These are phyloP conservation scores for Discostella pseudostelligera DNA, from an alignment of 108 stramenopile genomes.

Conservation along the genomic window DNA sequence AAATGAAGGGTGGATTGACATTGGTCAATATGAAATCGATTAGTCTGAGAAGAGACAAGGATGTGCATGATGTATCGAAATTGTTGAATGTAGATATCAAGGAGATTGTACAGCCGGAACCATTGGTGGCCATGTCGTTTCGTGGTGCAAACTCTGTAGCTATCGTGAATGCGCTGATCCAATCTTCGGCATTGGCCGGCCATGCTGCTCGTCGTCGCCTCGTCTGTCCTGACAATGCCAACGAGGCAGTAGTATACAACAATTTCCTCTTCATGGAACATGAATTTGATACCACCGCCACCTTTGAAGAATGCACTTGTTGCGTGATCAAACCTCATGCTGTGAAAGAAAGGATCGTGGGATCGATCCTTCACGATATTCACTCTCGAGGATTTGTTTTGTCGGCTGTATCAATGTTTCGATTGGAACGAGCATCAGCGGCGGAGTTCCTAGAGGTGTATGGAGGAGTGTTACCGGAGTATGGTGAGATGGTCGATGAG, in stretches of 20 bases:
- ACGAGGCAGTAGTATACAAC: conserved; percentile 22
- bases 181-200: conserved; percentile 27
- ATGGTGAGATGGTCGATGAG: conserved; percentile 58
- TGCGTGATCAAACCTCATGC: conserved; percentile 79
- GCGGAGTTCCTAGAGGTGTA: conserved; percentile 78
- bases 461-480: conserved; percentile 52
- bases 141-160: conserved; percentile 27
- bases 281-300: conserved; percentile 48
- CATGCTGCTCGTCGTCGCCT: too few relatives aligned
- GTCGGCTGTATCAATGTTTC: conserved; percentile 55
- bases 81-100: conserved; percentile 20
- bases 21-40: conserved; percentile 47
- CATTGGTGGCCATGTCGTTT: conserved; percentile 31
- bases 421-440: conserved; percentile 49
- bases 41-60: conserved; percentile 13
- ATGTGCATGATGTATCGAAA: conserved; percentile 14
- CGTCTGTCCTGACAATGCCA: conserved; percentile 8
- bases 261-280: conserved; percentile 19
- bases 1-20: conserved; percentile 17
- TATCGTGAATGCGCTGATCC: conserved; percentile 8
- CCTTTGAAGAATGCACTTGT: conserved; percentile 70
- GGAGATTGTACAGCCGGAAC: conserved; percentile 23
- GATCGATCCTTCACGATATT: conserved; percentile 54
- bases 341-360: conserved; percentile 50
- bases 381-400: conserved; percentile 55